These are phyloP conservation scores for Chlorella sorokiniana DNA, from an alignment of 139 green algal genomes.

Conservation along the genomic window DNA sequence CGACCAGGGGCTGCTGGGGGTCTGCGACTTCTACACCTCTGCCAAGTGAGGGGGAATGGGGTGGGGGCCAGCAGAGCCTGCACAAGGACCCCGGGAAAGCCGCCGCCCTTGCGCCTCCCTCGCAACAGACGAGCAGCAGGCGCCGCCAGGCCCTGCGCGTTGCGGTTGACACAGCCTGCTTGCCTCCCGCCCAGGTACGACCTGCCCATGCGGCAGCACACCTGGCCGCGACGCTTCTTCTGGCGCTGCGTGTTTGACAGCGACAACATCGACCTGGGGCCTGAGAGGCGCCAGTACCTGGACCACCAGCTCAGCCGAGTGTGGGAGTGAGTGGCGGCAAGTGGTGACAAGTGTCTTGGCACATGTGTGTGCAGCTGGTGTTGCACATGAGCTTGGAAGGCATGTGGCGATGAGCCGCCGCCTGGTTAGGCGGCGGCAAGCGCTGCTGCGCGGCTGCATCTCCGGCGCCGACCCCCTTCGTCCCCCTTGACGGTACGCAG, in stretches of 20 bases:
- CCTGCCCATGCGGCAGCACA: slow-evolving; percentile 90
- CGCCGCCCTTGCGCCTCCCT: neutral
- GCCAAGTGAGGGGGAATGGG: slow-evolving; percentile 49
- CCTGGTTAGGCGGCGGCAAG: too few species aligned
- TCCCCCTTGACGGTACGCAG: neutral
- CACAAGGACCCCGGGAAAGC: neutral
- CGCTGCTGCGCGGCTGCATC: too few species aligned
- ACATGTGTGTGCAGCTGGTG: too few species aligned
- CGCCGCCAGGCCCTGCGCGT: neutral
- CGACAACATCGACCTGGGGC: slow-evolving; percentile 96
- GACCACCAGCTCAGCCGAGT: slow-evolving; percentile 79
- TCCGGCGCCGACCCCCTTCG: neutral
- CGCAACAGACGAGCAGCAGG: neutral
- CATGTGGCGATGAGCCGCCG: too few species aligned
- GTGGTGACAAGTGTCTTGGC: too few species aligned
- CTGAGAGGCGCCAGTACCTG: slow-evolving; percentile 91
- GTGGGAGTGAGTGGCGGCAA: slow-evolving; percentile 10
- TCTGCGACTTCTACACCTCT: slow-evolving; percentile 94
- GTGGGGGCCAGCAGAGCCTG: neutral
- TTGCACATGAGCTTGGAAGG: too few species aligned
- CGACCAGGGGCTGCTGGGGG: slow-evolving; percentile 83
- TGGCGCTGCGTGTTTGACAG: slow-evolving; percentile 92
- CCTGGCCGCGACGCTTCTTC: slow-evolving; percentile 89
- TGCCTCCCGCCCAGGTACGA: slow-evolving; percentile 69
- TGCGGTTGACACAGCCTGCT: neutral